Base-by-base conservation (phyloP, 805 yeast genomes). In the Starmerella potacharoeniae region DNA sequence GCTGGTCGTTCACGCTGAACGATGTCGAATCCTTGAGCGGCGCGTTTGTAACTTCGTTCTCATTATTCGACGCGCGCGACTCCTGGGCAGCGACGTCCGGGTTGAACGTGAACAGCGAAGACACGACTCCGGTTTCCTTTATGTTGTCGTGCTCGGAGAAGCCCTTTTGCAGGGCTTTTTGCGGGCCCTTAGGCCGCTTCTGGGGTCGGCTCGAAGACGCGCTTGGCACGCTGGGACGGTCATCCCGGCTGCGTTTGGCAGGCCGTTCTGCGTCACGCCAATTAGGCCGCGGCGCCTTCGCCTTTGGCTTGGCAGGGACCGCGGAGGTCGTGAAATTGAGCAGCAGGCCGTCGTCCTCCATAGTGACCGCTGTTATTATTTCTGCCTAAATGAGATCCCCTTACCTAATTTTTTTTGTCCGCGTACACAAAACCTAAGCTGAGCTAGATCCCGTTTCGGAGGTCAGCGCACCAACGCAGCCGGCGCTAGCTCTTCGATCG, bases 81-180 rank as follows among this genome's bases (percentile, higher is more conserved):
- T 71, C 66, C 2, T 58, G 62, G n/a, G 65, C 55, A 0, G 68
- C 64, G 9, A 68, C 72, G 46, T 77, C 83, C 7, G 83, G 80
- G 58, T 83, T 81, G 1, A 84, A 78, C 0, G 90, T 78, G 74
- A 91, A 91, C 52, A 91, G 71, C 1, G 97, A 91, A 0, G 97
- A 86, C 3, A 91, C 88, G 62, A 82, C 81, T 8, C 62, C 64
- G 6, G 49, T 46, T 17, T 46, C 49, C 16, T 46, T 46, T 1
- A 46, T 46, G 14, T 5, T 33, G 39, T 46, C 49, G 11, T 16
- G 40, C 16, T 46, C 49, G 9, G 30, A 13, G 39, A 3, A 28
- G 36, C 48, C 30, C 39, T 60, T 44, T 52, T 53, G 51, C 50
- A 41, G 48, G n/a, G 4, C 49, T n/a, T 10, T n/a, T 6, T 37